These are phyloP conservation scores for Thermomucor indicae-seudaticae DNA, from an alignment of 371 early-diverging fungal species.

Conservation along the genomic window DNA sequence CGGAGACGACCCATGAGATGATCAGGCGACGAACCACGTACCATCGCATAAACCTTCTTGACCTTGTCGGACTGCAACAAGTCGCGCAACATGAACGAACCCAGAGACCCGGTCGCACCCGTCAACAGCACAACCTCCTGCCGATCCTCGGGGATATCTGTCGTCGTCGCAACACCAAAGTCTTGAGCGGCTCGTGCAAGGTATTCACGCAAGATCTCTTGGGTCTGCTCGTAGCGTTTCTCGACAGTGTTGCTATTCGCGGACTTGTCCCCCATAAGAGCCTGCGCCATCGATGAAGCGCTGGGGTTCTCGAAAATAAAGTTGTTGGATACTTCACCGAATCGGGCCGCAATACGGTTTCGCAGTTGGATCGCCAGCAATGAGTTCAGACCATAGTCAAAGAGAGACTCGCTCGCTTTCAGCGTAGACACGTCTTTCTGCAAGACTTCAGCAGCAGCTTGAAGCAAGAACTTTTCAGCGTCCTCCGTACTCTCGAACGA, in stretches of 20 bases:
- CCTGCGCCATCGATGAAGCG: slow-evolving; percentile 8
- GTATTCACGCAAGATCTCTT: slow-evolving; percentile 5
- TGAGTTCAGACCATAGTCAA: slow-evolving; percentile 15
- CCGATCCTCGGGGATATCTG: not conserved
- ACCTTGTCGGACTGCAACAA: slow-evolving; percentile 16
- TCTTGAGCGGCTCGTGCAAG: slow-evolving; percentile 15
- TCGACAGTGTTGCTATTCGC: not conserved
- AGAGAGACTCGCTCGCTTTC: slow-evolving; percentile 3
- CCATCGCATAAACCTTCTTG: slow-evolving; percentile 24
- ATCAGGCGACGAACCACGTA: slow-evolving; percentile 13
- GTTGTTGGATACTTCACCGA: slow-evolving; percentile 23
- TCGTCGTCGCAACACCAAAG: slow-evolving; percentile 7
- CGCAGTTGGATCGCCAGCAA: slow-evolving; percentile 8
- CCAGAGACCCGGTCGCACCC: slow-evolving; percentile 44
- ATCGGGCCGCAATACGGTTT: slow-evolving; percentile 9
- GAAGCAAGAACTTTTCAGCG: not conserved
- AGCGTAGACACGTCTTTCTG: not conserved
- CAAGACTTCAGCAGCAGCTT: slow-evolving; percentile 2
- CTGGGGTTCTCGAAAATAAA: slow-evolving; percentile 31
- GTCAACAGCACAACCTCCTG: slow-evolving; percentile 32
- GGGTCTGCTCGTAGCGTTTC: slow-evolving; percentile 8
- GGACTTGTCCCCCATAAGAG: not conserved
- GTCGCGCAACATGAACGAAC: slow-evolving; percentile 24
- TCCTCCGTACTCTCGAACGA: not conserved
- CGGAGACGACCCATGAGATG: slow-evolving; percentile 14